Evolutionary conservation across 192 early-diverging fungal genomes (phyloP).

Genomic region (Cladochytrium replicatum): DNA sequence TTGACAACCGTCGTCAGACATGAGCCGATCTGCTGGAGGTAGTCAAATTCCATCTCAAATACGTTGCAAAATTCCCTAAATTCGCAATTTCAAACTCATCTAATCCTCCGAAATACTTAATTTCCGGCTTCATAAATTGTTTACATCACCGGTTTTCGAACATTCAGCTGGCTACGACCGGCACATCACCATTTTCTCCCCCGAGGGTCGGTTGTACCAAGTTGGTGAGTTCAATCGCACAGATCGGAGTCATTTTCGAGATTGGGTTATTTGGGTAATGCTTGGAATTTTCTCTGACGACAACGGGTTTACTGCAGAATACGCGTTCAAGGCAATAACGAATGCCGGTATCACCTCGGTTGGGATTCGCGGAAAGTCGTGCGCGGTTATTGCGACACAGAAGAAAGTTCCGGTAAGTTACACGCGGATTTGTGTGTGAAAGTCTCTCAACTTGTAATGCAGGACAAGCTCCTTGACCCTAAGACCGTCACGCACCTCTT

Average conservation of each 20-base stretch:
- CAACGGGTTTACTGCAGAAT: slow-evolving; percentile 57
- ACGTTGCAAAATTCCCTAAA: too few species aligned
- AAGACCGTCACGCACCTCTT: slow-evolving; percentile 89
- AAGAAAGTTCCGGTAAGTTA: slow-evolving; percentile 83
- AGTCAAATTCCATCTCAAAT: too few species aligned
- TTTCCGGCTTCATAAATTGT: too few species aligned
- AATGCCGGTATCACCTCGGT: slow-evolving; percentile 93
- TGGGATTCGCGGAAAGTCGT: slow-evolving; percentile 91
- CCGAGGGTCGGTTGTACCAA: slow-evolving; percentile 98
- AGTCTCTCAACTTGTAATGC: slow-evolving; percentile 1
- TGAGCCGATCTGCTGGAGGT: too few species aligned
- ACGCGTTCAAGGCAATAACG: slow-evolving; percentile 99
- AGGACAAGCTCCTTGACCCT: slow-evolving; percentile 96
- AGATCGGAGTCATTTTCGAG: slow-evolving; percentile 1
- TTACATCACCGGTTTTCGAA: too few species aligned
- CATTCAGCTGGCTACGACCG: slow-evolving; percentile 79
- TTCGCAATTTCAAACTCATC: too few species aligned
- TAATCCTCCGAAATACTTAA: too few species aligned
- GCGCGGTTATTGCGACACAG: slow-evolving; percentile 90
- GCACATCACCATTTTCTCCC: slow-evolving; percentile 99
- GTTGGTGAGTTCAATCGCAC: slow-evolving; percentile 61
- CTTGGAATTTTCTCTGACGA: background rate
- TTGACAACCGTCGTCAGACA: too few species aligned
- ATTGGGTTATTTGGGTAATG: background rate
- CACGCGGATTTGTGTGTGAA: slow-evolving; percentile 25